Evolutionary conservation across 192 early-diverging fungal genomes (phyloP), one percentile per base, ranked within the genome.

Genomic region (Podila clonocystis): DNA sequence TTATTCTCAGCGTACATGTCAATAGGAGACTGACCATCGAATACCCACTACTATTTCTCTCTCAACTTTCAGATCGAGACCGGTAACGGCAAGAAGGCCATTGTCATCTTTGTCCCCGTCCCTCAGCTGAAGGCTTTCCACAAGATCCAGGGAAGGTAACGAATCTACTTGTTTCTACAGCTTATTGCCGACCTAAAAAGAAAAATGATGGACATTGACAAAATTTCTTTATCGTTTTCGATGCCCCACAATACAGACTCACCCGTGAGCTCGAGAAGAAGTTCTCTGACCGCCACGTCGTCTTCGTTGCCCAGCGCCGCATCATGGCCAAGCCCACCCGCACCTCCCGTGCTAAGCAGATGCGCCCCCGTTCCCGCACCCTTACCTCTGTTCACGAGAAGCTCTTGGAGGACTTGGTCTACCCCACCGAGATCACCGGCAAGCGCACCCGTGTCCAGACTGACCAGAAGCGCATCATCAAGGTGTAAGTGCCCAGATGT

Each of bases 241-340:
- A 52, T 50, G 33, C 65, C 33, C 26, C 3, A 3, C 28, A 26
- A 26, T 26, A 31, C 36, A 72, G 77, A 73, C 94, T 99, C 69
- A 96, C 96, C 79, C 96, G 98, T 84, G 98, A 99, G 91, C 91
- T 99, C 82, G 98, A 99, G 92, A 99, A 99, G 95, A 99, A 99
- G 94, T 98, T 99, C 93, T 95, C 95, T 72, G 98, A 99, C 90
- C 94, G 97, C 74, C 98, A 99, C 89, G 94, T 99, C 64, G 90
- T 99, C 76, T 92, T 99, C 67, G 74, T 89, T 79, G 88, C 96
- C 70, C 94, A 98, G 89, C 95, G 98, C 73, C 94, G 96, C 82
- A 98, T 99, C 87, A 88, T 98, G 87, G 89, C 90, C 82, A 95
- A 95, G 91, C 98, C 98, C 67, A 90, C 91, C 82, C 94, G 94